Evolutionary conservation across 495 filamentous ascomycete species (phyloP).

Genomic region (Aspergillus homomorphus): DNA sequence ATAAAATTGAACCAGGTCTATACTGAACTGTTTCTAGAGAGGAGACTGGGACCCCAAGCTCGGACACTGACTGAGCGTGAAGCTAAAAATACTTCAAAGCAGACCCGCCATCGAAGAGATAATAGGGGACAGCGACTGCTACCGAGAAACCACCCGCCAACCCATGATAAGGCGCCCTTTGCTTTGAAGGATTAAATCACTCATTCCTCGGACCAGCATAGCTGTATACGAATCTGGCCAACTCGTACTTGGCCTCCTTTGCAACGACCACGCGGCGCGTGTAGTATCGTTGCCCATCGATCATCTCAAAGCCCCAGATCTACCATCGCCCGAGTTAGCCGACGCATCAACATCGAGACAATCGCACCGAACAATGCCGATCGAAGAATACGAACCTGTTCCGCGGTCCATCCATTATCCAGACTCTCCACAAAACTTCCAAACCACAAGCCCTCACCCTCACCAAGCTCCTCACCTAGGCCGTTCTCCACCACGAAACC

Average conservation of each 20-base stretch:
- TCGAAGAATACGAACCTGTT: constrained; percentile 39
- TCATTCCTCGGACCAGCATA: constrained; percentile 32
- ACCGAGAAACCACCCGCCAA: background rate
- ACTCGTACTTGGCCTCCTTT: constrained; percentile 60
- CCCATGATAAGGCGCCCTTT: background rate
- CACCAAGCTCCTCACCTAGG: constrained; percentile 33
- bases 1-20: background rate
- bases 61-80: background rate
- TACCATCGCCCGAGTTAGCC: constrained; percentile 18
- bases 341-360: background rate
- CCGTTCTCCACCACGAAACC: constrained; percentile 41
- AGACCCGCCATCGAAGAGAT: background rate
- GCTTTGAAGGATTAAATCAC: background rate
- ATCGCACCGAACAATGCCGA: background rate
- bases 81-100: background rate
- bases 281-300: constrained; percentile 63
- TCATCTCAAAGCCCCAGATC: constrained; percentile 63
- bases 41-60: background rate
- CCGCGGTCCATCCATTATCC: constrained; percentile 45
- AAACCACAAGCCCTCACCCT: constrained; percentile 40
- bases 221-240: constrained; percentile 73
- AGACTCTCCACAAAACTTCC: constrained; percentile 48
- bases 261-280: constrained; percentile 59
- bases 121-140: background rate
- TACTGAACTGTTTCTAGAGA: background rate